phyloP scores from a whole-genome alignment of 1,284 basidiomycete genomes.

The Amylostereum chailletii region DNA sequence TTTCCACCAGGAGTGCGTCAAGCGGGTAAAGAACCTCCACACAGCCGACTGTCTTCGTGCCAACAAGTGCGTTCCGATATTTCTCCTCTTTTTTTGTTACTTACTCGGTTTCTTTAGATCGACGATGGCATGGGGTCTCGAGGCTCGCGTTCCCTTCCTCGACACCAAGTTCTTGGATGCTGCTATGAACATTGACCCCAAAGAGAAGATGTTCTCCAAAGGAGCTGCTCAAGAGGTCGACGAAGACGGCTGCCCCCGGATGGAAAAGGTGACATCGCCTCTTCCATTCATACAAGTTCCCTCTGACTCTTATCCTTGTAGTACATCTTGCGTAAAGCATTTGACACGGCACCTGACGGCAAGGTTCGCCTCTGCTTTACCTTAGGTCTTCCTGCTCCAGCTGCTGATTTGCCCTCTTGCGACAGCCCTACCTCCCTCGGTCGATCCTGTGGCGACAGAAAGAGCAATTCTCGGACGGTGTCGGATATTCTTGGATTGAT shows the following conservation, averaged over 20 bases:
- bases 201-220: slow-evolving; percentile 89
- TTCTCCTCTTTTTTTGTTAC: background rate
- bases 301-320: slow-evolving; percentile 20
- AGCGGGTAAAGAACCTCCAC: slow-evolving; percentile 96
- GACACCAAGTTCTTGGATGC: slow-evolving; percentile 96
- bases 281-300: background rate
- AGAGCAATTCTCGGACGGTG: slow-evolving; percentile 99
- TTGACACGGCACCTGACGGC: slow-evolving; percentile 82
- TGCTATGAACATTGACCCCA: slow-evolving; percentile 85
- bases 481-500: slow-evolving; percentile 99
- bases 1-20: slow-evolving; percentile 95
- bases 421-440: slow-evolving; percentile 85
- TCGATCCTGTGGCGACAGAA: slow-evolving; percentile 99
- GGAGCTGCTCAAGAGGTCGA: slow-evolving; percentile 72
- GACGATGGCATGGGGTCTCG: slow-evolving; percentile 99
- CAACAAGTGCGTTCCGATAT: slow-evolving; percentile 68
- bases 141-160: slow-evolving; percentile 98
- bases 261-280: slow-evolving; percentile 74
- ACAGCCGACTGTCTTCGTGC: slow-evolving; percentile 96
- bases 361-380: slow-evolving; percentile 40
- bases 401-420: background rate
- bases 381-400: background rate
- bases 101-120: slow-evolving; percentile 41
- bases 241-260: slow-evolving; percentile 77
- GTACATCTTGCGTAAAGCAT: slow-evolving; percentile 97